These are phyloP conservation scores for Inga leiocalycina DNA, from an alignment of 306 rosid genomes.

Conservation along the genomic window DNA sequence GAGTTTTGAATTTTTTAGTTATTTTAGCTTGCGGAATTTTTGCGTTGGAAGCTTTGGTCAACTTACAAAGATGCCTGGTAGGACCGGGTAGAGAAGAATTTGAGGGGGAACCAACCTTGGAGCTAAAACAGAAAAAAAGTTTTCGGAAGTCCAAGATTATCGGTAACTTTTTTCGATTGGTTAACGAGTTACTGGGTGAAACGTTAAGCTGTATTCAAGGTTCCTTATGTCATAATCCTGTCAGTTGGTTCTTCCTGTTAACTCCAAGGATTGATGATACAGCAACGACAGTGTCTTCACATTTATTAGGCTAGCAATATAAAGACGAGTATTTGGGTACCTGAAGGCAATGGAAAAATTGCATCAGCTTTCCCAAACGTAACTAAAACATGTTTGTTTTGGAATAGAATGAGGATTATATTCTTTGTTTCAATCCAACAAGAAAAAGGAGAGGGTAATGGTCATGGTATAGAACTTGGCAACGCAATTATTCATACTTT, in stretches of 20 bases:
- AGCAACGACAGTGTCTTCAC: not conserved
- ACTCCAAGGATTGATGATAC: not conserved
- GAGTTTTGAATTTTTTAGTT: not conserved
- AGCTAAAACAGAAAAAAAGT: not conserved
- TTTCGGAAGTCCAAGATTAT: not conserved
- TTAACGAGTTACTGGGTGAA: not conserved
- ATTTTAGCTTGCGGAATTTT: not conserved
- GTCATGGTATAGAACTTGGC: not conserved
- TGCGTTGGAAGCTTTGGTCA: conserved; percentile 2
- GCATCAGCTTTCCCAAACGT: not conserved
- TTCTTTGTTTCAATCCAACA: conserved; percentile 7
- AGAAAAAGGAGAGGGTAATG: not conserved
- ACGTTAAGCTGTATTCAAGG: not conserved
- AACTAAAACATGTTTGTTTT: not conserved
- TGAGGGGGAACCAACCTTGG: not conserved
- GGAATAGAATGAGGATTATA: conserved; percentile 21
- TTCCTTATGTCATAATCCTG: not conserved
- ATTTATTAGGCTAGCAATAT: not conserved
- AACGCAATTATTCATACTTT: not conserved
- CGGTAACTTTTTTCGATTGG: not conserved
- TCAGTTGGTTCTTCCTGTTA: not conserved
- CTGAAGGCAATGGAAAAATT: not conserved
- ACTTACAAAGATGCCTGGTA: not conserved
- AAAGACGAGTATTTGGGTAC: not conserved
- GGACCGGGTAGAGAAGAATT: not conserved